A percentile compares a stretch with the other conserved stretches of the same genome.
Conservation (phyloP, 2,329 filamentous ascomycete genomes). For the Penicillium sp. region DNA sequence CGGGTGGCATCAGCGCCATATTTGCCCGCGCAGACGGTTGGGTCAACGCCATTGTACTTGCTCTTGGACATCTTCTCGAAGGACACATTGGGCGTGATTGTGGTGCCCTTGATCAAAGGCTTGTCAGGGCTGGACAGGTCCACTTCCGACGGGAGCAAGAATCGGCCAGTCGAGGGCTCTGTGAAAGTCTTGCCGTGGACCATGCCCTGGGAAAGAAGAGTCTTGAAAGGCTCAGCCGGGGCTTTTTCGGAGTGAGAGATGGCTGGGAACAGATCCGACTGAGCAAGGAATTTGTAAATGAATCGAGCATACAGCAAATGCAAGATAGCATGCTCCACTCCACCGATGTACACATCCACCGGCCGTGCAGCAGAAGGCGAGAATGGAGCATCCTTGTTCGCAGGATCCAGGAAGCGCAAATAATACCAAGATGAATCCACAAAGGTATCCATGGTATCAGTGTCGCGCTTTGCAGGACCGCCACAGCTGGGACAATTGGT, state of each 20-base stretch:
- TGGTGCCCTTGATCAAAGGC: slow-evolving; percentile 68
- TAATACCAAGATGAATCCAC: slow-evolving; percentile 97
- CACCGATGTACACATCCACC: slow-evolving; percentile 87
- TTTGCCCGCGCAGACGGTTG: slow-evolving; percentile 70
- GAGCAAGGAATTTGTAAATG: slow-evolving; percentile 82
- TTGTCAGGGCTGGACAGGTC: slow-evolving; percentile 63
- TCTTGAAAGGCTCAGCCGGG: slow-evolving; percentile 76
- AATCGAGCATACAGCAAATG: slow-evolving; percentile 89
- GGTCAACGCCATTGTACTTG: slow-evolving; percentile 90
- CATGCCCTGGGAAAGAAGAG: slow-evolving; percentile 89
- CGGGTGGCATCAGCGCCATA: slow-evolving; percentile 84
- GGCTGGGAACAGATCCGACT: slow-evolving; percentile 50
- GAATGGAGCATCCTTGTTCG: slow-evolving; percentile 68
- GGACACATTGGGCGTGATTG: slow-evolving; percentile 64
- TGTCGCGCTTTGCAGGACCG: slow-evolving; percentile 75
- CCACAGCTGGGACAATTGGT: slow-evolving; percentile 75
- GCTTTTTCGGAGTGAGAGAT: slow-evolving; percentile 43
- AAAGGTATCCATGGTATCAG: slow-evolving; percentile 96
- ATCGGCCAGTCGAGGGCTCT: slow-evolving; percentile 75
- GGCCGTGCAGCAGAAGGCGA: slow-evolving; percentile 66
- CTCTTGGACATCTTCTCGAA: slow-evolving; percentile 97
- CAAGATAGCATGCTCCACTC: slow-evolving; percentile 88
- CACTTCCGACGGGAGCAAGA: slow-evolving; percentile 77
- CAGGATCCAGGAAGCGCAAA: slow-evolving; percentile 75
- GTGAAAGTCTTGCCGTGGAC: slow-evolving; percentile 85